Evolutionary conservation across 2,329 filamentous ascomycete genomes (phyloP).

Genomic region (Dothidotthia symphoricarpi): DNA sequence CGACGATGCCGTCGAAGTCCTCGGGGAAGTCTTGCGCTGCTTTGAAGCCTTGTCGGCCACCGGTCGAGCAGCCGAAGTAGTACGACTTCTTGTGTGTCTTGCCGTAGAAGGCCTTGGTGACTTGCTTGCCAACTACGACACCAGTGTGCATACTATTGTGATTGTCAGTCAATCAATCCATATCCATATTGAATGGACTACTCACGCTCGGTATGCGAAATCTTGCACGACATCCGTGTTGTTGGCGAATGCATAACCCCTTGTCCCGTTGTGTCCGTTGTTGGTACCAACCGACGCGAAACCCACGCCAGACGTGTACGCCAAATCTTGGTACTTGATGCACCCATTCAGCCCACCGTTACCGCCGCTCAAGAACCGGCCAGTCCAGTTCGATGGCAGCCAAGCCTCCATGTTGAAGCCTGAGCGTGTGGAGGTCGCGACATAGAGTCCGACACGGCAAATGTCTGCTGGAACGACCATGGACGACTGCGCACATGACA

Average conservation of each 20-base stretch:
- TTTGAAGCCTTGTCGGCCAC: slow-evolving; percentile 41
- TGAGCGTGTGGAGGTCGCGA: slow-evolving; percentile 42
- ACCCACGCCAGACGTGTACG: slow-evolving; percentile 40
- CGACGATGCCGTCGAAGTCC: slow-evolving; percentile 41
- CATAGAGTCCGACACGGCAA: slow-evolving; percentile 44
- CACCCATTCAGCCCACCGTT: slow-evolving; percentile 47
- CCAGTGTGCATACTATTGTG: slow-evolving; percentile 36
- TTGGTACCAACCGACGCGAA: slow-evolving; percentile 45
- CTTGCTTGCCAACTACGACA: slow-evolving; percentile 41
- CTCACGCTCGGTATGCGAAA: slow-evolving; percentile 48
- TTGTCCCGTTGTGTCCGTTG: slow-evolving; percentile 47
- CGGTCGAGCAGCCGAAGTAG: slow-evolving; percentile 41
- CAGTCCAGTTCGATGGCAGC: slow-evolving; percentile 45
- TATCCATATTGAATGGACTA: no score
- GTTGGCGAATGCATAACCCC: slow-evolving; percentile 48
- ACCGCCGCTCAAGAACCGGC: slow-evolving; percentile 35
- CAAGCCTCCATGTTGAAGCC: slow-evolving; percentile 48
- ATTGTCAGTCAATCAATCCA: slow-evolving; percentile 8
- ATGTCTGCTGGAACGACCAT: slow-evolving; percentile 39
- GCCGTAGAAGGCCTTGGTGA: slow-evolving; percentile 44
- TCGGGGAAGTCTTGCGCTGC: slow-evolving; percentile 36
- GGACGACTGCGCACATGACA: slow-evolving; percentile 39
- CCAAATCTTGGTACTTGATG: slow-evolving; percentile 40
- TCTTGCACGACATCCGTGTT: slow-evolving; percentile 50
- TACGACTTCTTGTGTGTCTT: slow-evolving; percentile 43